Base-by-base conservation (phyloP, 495 filamentous ascomycete genomes). In the Aspergillus conjunctus region DNA sequence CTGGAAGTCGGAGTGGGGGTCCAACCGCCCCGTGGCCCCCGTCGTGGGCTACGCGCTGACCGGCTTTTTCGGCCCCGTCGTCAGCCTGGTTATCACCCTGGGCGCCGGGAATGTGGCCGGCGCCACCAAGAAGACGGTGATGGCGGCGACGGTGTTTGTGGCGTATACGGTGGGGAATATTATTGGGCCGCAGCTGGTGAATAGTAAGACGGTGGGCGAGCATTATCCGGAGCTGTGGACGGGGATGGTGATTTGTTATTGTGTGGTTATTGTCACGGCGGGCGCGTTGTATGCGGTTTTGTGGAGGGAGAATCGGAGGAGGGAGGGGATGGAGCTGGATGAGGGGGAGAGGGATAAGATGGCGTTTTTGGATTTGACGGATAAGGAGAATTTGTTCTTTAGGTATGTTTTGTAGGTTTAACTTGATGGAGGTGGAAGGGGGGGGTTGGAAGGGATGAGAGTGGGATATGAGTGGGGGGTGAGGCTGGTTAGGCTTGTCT, bases 101-200 rank as follows among this genome's bases (percentile, higher is more conserved):
- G 88, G 87, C 0, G 89, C 88, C 69, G 81, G 83, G 17, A 91
- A 92, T 63, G 84, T 92, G 0, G 89, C 89, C 1, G 90, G 90
- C 0, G 83, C 87, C 17, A 92, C 88, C 7, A 93, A 93, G 72
- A 91, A 91, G 76, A 86, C 83, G 56, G 80, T 86, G 61, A 91
- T 87, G 78, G 85, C 87, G 0, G 85, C 86, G 0, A 85, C 85
- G 2, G 87, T 89, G 30, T 92, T 91, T 61, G 86, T 89, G 0
- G 88, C 86, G 0, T 91, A 91, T 68, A 87, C 85, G 51, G 84
- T 91, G 3, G 89, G 89, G 17, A 86, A 87, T 60, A 91, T 91
- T 51, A 81, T 91, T 32, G 87, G 88, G 1, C 88, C 88, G n/a
- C 86, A 88, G 70, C 73, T 91, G 17, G 77, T 91, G 41, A 84